These are phyloP conservation scores for Colletotrichum graminicola DNA, from an alignment of 2,329 filamentous ascomycete species.

Conservation along the genomic window DNA sequence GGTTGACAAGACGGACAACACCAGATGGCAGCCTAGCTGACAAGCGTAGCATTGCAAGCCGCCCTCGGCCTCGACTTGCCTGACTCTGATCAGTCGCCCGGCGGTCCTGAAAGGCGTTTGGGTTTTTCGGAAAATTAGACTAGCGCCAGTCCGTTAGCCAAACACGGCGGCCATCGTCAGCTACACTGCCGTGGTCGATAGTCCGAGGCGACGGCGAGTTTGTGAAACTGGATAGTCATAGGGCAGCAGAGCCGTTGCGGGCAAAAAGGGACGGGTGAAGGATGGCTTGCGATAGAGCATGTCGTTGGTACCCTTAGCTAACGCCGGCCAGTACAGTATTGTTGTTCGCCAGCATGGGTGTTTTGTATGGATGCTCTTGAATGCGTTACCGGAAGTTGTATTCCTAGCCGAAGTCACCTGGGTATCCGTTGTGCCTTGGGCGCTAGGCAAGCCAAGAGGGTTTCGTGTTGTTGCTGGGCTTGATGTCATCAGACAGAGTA, in stretches of 20 bases:
- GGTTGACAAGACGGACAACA: conserved; percentile 15
- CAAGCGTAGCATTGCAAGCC: background rate
- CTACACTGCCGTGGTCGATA: conserved; percentile 9
- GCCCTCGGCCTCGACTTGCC: conserved; percentile 1
- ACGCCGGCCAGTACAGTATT: background rate
- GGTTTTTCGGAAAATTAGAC: conserved; percentile 19
- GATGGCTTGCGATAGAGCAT: conserved; percentile 22
- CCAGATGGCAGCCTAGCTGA: conserved; percentile 4
- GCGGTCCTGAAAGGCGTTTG: conserved; percentile 27
- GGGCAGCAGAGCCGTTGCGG: background rate
- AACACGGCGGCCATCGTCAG: conserved; percentile 15
- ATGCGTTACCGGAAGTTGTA: background rate
- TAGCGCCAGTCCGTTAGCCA: conserved; percentile 31
- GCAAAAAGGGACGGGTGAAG: background rate
- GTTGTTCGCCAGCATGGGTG: background rate
- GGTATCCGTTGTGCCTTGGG: background rate
- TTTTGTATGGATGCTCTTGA: background rate
- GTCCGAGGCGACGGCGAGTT: conserved; percentile 9
- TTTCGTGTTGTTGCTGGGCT: background rate
- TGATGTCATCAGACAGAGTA: background rate
- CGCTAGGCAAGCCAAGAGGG: background rate
- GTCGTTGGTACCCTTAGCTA: conserved; percentile 13
- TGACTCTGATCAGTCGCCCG: conserved; percentile 29
- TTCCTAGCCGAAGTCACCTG: too few relatives aligned
- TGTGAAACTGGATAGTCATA: background rate